These are phyloP conservation scores for Ogataea pini DNA, from an alignment of 805 yeast species.

Conservation along the genomic window DNA sequence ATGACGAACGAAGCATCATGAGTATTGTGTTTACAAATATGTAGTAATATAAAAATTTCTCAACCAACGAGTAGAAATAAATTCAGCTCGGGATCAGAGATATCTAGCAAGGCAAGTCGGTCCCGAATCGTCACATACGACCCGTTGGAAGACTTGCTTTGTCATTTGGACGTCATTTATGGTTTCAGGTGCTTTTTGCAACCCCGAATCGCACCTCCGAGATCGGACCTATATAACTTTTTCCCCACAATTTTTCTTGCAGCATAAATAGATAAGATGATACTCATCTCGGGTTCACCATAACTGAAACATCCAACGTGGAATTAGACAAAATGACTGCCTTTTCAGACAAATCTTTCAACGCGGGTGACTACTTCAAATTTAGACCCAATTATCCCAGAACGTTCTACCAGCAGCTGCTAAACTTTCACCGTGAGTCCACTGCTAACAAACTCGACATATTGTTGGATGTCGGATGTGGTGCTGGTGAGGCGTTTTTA, in stretches of 20 bases:
- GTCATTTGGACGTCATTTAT: no score
- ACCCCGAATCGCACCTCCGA: no score
- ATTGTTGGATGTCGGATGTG: constrained; percentile 59
- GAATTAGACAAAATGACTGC: constrained; percentile 71
- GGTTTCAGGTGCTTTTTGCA: no score
- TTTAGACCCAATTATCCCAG: constrained; percentile 71
- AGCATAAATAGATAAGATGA: constrained; percentile 1
- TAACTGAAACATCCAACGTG: no score
- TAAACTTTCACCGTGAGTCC: constrained; percentile 35
- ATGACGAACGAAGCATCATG: no score
- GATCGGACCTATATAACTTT: background rate
- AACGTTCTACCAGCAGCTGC: constrained; percentile 42
- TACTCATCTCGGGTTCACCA: background rate
- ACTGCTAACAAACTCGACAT: constrained; percentile 33
- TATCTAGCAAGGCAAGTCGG: no score
- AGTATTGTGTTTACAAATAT: no score
- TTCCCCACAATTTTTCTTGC: constrained; percentile 1
- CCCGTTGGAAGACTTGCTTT: no score
- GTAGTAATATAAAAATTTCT: no score
- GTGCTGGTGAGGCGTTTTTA: constrained; percentile 53
- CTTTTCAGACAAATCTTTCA: constrained; percentile 53
- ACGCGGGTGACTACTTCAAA: constrained; percentile 51
- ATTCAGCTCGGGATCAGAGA: no score
- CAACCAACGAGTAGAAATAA: no score
- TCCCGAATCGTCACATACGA: no score